These are phyloP conservation scores for Colletotrichum navitas DNA, from an alignment of 2,329 filamentous ascomycete genomes.

Conservation along the genomic window DNA sequence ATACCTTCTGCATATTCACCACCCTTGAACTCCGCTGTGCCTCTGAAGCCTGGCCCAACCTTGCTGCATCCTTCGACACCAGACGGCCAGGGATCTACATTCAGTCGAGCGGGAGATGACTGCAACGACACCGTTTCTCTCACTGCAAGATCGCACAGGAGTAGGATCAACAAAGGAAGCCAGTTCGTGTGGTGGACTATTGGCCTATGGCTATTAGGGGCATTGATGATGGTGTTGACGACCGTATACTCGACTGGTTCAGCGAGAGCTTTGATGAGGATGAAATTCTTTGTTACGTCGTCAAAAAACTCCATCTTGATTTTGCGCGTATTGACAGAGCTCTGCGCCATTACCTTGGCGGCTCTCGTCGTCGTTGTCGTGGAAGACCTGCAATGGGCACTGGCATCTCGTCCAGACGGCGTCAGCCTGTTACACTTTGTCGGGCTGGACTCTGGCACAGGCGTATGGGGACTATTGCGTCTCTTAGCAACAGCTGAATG, in stretches of 20 bases:
- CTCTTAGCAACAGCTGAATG: conserved; percentile 34
- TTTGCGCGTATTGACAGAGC: conserved; percentile 36
- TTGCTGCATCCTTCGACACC: conserved; percentile 33
- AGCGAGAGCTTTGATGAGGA: conserved; percentile 34
- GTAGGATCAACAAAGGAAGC: background rate
- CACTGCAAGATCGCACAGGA: background rate
- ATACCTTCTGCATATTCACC: background rate
- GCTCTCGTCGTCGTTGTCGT: conserved; percentile 33
- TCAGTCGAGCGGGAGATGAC: background rate
- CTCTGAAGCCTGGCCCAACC: background rate
- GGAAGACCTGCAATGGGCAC: conserved; percentile 37
- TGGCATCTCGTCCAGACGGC: conserved; percentile 33
- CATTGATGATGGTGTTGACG: conserved; percentile 32
- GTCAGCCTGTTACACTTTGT: conserved; percentile 35
- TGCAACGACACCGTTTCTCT: conserved; percentile 22
- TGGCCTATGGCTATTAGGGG: conserved; percentile 23
- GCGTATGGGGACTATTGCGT: conserved; percentile 33
- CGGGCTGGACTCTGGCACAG: conserved; percentile 32
- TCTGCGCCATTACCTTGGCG: conserved; percentile 21
- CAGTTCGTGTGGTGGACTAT: conserved; percentile 36
- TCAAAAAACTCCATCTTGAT: conserved; percentile 28
- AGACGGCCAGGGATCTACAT: conserved; percentile 6
- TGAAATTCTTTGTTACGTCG: conserved; percentile 32
- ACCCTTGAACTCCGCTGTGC: background rate
- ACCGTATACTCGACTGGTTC: conserved; percentile 36